A percentile compares a stretch with the other conserved stretches of the same genome.
Evolutionary conservation across 768 basidiomycete species (phyloP).

Genomic region (Hemileccinum rubropunctum): DNA sequence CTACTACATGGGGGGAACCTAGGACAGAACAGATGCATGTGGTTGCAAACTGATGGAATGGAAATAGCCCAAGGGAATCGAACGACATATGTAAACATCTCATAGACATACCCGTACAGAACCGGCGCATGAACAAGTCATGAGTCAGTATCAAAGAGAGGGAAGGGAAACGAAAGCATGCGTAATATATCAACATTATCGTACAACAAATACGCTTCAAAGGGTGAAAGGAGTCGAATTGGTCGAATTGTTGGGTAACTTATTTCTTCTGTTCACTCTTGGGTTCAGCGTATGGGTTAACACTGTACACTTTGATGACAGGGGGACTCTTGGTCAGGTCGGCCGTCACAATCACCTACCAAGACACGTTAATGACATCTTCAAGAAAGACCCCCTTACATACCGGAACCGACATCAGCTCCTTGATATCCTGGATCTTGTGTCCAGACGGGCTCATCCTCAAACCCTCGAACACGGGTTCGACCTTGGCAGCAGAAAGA

Average conservation of each 20-base stretch:
- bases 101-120: constrained; percentile 30
- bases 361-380: constrained; percentile 5
- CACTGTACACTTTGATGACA: constrained; percentile 95
- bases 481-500: constrained; percentile 70
- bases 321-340: constrained; percentile 95
- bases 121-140: constrained; percentile 28
- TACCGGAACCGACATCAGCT: constrained; percentile 92
- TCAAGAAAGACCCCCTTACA: constrained; percentile 27
- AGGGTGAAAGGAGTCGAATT: constrained; percentile 1
- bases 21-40: constrained; percentile 17
- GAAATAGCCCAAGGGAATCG: constrained; percentile 17
- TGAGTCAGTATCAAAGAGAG: constrained; percentile 31
- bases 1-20: constrained; percentile 18
- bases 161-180: constrained; percentile 31
- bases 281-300: constrained; percentile 80
- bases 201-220: constrained; percentile 25
- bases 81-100: constrained; percentile 21
- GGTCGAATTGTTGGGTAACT: constrained; percentile 13
- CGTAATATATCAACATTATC: constrained; percentile 26
- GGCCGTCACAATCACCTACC: constrained; percentile 89
- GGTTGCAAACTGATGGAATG: constrained; percentile 12
- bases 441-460: constrained; percentile 74
- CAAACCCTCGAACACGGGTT: constrained; percentile 83
- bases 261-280: constrained; percentile 37
- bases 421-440: constrained; percentile 91